A percentile compares a stretch with the other conserved stretches of the same genome.
Conservation (phyloP, 495 filamentous ascomycete genomes). For the Oleoguttula mirabilis region DNA sequence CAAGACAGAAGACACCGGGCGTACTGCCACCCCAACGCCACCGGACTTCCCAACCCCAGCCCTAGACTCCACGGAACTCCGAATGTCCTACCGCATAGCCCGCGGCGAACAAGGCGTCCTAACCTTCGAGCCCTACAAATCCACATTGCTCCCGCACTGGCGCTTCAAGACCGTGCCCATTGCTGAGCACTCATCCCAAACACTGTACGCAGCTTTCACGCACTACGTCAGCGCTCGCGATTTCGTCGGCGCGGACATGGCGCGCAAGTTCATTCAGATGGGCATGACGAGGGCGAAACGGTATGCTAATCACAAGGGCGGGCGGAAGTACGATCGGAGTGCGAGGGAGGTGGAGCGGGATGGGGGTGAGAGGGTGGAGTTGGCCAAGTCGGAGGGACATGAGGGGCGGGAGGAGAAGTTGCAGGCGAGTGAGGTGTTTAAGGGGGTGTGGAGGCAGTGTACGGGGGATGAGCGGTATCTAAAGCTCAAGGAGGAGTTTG, state of each 20-base stretch:
- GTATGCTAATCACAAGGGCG: conserved; percentile 41
- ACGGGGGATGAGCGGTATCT: conserved; percentile 32
- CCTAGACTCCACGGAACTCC: conserved; percentile 18
- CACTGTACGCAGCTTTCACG: conserved; percentile 32
- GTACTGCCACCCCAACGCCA: background rate
- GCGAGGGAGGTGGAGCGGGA: conserved; percentile 22
- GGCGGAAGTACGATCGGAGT: conserved; percentile 34
- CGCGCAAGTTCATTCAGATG: conserved; percentile 44
- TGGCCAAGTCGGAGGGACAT: conserved; percentile 22
- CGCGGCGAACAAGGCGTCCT: conserved; percentile 43
- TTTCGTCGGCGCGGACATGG: conserved; percentile 45
- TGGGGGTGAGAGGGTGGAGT: conserved; percentile 14
- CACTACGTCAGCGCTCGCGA: conserved; percentile 33
- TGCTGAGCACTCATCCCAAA: conserved; percentile 29
- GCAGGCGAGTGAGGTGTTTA: conserved; percentile 28
- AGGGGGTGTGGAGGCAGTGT: conserved; percentile 34
- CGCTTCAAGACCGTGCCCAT: conserved; percentile 37
- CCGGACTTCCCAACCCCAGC: conserved; percentile 11
- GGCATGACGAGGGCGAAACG: conserved; percentile 41
- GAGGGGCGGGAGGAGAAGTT: conserved; percentile 26
- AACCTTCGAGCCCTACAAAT: conserved; percentile 44
- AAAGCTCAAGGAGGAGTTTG: conserved; percentile 30
- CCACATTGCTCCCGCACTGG: conserved; percentile 38
- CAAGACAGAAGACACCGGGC: background rate
- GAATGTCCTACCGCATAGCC: conserved; percentile 39